phyloP scores from a whole-genome alignment of 1,284 basidiomycete species.

The Singerocomus rubriflavus region DNA sequence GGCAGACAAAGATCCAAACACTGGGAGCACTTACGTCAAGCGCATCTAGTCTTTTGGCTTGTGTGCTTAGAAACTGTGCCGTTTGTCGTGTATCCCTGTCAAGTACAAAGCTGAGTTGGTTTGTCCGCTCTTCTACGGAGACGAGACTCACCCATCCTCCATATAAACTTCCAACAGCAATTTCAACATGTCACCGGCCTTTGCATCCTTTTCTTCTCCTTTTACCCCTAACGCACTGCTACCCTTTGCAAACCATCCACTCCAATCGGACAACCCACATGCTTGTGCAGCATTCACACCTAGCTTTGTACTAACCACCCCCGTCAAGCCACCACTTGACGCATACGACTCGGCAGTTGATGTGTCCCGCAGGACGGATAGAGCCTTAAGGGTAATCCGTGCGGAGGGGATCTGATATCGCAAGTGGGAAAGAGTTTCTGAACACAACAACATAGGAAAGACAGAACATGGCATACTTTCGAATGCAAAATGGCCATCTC shows the following conservation, averaged over 20 bases:
- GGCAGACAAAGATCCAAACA: not conserved
- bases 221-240: slow-evolving; percentile 3
- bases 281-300: slow-evolving; percentile 48
- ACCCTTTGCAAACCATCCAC: slow-evolving; percentile 27
- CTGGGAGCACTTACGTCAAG: slow-evolving; percentile 55
- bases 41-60: slow-evolving; percentile 75
- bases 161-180: slow-evolving; percentile 80
- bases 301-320: slow-evolving; percentile 49
- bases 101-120: not conserved
- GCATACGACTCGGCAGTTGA: slow-evolving; percentile 79
- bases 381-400: slow-evolving; percentile 59
- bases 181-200: slow-evolving; percentile 48
- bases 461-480: slow-evolving; percentile 48
- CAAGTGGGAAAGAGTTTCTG: not conserved
- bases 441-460: not conserved
- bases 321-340: slow-evolving; percentile 59
- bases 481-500: slow-evolving; percentile 82
- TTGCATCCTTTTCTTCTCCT: slow-evolving; percentile 6
- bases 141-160: slow-evolving; percentile 56
- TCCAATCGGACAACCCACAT: slow-evolving; percentile 32
- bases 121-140: not conserved
- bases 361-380: slow-evolving; percentile 70
- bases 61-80: slow-evolving; percentile 71
- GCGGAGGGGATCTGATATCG: slow-evolving; percentile 58
- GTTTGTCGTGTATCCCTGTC: slow-evolving; percentile 53